phyloP scores from a whole-genome alignment of 352 stramenopile species.

The Peronospora tabacina region DNA sequence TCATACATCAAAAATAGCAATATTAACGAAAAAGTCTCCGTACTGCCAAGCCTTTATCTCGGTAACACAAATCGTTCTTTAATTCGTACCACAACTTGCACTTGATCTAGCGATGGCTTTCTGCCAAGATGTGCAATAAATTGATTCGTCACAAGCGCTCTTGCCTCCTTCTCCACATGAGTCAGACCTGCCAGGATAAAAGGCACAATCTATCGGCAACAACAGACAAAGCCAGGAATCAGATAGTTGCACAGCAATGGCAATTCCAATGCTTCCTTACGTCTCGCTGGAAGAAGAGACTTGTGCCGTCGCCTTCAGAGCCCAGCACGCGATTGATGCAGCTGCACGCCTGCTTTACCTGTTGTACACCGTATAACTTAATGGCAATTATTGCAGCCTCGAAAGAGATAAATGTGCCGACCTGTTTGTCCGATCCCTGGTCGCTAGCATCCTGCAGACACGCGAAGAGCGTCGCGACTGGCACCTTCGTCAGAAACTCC shows the following conservation, averaged over 20 bases:
- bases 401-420: slow-evolving; percentile 9
- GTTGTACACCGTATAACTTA: neutral
- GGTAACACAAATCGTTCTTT: neutral
- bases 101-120: slow-evolving; percentile 42
- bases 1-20: slow-evolving; percentile 14
- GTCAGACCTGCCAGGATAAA: slow-evolving; percentile 63
- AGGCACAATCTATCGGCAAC: slow-evolving; percentile 43
- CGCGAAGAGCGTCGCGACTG: slow-evolving; percentile 54
- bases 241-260: slow-evolving; percentile 2
- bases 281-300: slow-evolving; percentile 69
- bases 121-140: slow-evolving; percentile 55
- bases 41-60: neutral
- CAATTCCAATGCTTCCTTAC: slow-evolving; percentile 18
- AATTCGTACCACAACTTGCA: slow-evolving; percentile 40
- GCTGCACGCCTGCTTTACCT: slow-evolving; percentile 66
- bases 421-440: slow-evolving; percentile 47
- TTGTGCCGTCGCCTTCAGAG: slow-evolving; percentile 36
- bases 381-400: neutral
- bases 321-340: slow-evolving; percentile 74
- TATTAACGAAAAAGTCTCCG: slow-evolving; percentile 2
- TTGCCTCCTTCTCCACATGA: slow-evolving; percentile 53
- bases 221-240: neutral
- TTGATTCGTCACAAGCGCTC: slow-evolving; percentile 61
- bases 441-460: slow-evolving; percentile 78
- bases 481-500: slow-evolving; percentile 58